phyloP scores from a whole-genome alignment of 352 stramenopile species.

The Phytophthora kernoviae region DNA sequence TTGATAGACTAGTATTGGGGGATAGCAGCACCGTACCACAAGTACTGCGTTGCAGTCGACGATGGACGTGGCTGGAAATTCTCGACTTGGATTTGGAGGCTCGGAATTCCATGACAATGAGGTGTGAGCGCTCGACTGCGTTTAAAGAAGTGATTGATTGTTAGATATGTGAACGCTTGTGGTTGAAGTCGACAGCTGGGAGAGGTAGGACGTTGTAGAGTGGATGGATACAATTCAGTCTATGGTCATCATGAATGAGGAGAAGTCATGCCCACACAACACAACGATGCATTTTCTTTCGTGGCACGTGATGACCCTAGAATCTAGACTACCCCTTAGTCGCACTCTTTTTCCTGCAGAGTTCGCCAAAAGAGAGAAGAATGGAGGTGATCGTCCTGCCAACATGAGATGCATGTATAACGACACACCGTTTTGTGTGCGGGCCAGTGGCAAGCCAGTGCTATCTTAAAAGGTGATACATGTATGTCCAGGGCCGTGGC shows the following conservation, averaged over 20 bases:
- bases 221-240: too few species aligned
- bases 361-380: not conserved
- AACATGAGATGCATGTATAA: too few species aligned
- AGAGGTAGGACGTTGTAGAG: not conserved
- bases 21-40: not conserved
- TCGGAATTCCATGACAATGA: conserved; percentile 2
- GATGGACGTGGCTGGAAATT: conserved; percentile 4
- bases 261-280: too few species aligned
- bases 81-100: conserved; percentile 13
- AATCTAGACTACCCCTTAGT: not conserved
- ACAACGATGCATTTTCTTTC: not conserved
- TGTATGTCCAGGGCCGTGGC: too few species aligned
- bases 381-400: not conserved
- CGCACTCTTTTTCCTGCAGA: not conserved
- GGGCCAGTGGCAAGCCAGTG: not conserved
- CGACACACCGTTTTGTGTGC: too few species aligned
- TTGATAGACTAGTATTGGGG: conserved; percentile 13
- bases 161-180: not conserved
- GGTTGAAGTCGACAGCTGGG: not conserved
- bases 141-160: conserved; percentile 5
- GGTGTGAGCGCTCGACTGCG: conserved; percentile 1
- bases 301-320: not conserved
- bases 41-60: not conserved
- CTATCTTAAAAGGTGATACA: not conserved
- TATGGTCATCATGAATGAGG: too few species aligned